Percentiles rank a stretch among this genome's conserved stretches.
Evolutionary conservation across 805 yeast genomes (phyloP).

Genomic region (Starmerella khaoyaiensis): DNA sequence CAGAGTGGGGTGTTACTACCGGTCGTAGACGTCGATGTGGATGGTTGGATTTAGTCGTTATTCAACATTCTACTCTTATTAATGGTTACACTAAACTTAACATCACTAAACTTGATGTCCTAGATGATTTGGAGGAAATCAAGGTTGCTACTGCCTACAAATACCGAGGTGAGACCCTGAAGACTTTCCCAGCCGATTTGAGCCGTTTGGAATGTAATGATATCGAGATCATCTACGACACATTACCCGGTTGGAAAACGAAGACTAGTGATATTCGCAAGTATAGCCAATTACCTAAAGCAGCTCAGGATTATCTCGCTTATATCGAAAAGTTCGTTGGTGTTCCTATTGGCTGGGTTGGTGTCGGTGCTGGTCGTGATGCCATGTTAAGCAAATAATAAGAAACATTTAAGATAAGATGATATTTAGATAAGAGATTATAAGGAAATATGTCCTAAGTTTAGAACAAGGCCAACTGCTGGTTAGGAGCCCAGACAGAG

Average conservation of each 20-base stretch:
- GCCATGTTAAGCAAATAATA: slow-evolving; percentile 51
- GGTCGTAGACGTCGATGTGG: slow-evolving; percentile 99
- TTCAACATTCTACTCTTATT: slow-evolving; percentile 78
- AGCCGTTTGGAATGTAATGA: slow-evolving; percentile 47
- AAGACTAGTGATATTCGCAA: slow-evolving; percentile 61
- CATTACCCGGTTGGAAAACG: slow-evolving; percentile 88
- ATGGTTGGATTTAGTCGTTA: slow-evolving; percentile 92
- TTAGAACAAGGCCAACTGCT: neutral
- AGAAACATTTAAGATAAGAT: neutral
- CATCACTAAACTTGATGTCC: slow-evolving; percentile 89
- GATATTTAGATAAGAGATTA: neutral
- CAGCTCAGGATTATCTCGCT: slow-evolving; percentile 71
- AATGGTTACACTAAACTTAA: slow-evolving; percentile 91
- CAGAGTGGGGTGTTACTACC: slow-evolving; percentile 94
- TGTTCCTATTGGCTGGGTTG: slow-evolving; percentile 91
- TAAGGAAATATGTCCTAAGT: neutral
- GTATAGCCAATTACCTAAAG: slow-evolving; percentile 72
- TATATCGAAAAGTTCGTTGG: slow-evolving; percentile 74
- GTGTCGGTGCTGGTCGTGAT: slow-evolving; percentile 96
- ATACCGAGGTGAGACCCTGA: slow-evolving; percentile 59
- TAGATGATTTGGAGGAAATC: slow-evolving; percentile 80
- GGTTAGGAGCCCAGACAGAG: slow-evolving; percentile 11
- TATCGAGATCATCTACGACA: slow-evolving; percentile 83
- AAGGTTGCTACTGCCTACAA: slow-evolving; percentile 77
- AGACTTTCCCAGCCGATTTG: slow-evolving; percentile 88